These are phyloP conservation scores for Erodium texanum DNA, from an alignment of 441 rosid genomes.

Conservation along the genomic window DNA sequence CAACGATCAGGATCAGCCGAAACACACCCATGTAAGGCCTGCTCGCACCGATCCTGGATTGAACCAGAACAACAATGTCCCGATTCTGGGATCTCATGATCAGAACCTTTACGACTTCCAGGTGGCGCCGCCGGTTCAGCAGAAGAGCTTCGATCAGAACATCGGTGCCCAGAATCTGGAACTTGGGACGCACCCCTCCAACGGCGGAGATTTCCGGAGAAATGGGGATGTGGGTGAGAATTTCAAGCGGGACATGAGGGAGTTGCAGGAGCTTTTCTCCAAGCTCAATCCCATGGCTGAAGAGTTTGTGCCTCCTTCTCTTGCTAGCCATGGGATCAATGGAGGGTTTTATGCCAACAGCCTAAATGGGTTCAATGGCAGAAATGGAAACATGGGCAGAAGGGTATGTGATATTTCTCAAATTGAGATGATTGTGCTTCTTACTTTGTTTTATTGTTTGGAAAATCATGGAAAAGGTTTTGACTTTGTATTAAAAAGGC, in stretches of 20 bases:
- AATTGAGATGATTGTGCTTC: background rate
- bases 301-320: constrained; percentile 82
- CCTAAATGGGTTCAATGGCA: constrained; percentile 16
- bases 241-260: constrained; percentile 52
- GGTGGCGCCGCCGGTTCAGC: constrained; percentile 6
- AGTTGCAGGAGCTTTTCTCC: constrained; percentile 72
- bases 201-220: constrained; percentile 14
- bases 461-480: background rate
- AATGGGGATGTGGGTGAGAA: constrained; percentile 33
- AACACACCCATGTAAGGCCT: constrained; percentile 22
- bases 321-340: constrained; percentile 23
- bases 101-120: constrained; percentile 17
- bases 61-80: constrained; percentile 6
- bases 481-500: background rate
- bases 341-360: constrained; percentile 34
- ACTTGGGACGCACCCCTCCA: constrained; percentile 22
- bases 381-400: constrained; percentile 34
- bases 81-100: constrained; percentile 21
- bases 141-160: constrained; percentile 7
- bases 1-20: constrained; percentile 17
- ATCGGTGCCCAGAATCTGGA: background rate
- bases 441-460: background rate
- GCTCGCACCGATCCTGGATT: constrained; percentile 24
- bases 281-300: constrained; percentile 87
- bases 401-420: constrained; percentile 31